These are phyloP conservation scores for Suhomyces guaymorum DNA, from an alignment of 1,139 yeast genomes.

Conservation along the genomic window DNA sequence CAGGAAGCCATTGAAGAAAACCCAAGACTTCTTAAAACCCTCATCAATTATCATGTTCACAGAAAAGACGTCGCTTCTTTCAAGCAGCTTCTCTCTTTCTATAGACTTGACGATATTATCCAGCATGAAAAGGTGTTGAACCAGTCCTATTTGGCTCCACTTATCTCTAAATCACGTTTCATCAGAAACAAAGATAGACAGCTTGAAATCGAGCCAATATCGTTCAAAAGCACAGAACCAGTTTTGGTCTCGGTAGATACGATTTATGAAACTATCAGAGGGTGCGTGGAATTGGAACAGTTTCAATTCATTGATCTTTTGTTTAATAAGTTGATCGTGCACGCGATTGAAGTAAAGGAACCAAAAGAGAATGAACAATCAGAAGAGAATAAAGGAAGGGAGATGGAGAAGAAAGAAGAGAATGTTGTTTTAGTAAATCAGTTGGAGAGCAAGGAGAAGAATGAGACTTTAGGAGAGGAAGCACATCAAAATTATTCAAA, in stretches of 20 bases:
- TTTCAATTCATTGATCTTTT: slow-evolving; percentile 36
- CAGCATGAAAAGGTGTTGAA: slow-evolving; percentile 27
- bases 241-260: slow-evolving; percentile 17
- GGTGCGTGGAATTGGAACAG: slow-evolving; percentile 31
- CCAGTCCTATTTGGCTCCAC: slow-evolving; percentile 20
- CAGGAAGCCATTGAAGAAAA: slow-evolving; percentile 24
- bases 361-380: too few species aligned
- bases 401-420: too few species aligned
- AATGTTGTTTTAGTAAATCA: too few species aligned
- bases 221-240: slow-evolving; percentile 17
- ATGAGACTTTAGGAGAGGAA: too few species aligned
- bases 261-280: slow-evolving; percentile 31
- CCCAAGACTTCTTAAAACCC: slow-evolving; percentile 30
- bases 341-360: slow-evolving; percentile 22
- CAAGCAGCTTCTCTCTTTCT: slow-evolving; percentile 28
- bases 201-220: slow-evolving; percentile 15
- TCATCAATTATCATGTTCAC: slow-evolving; percentile 29
- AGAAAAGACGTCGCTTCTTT: slow-evolving; percentile 25
- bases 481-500: too few species aligned
- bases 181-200: slow-evolving; percentile 16
- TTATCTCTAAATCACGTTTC: slow-evolving; percentile 35
- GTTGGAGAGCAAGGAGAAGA: too few species aligned
- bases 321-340: slow-evolving; percentile 37
- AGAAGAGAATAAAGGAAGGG: too few species aligned
- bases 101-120: slow-evolving; percentile 31